Conservation (phyloP, 768 basidiomycete species). For the Boletus vinaceobasis region DNA sequence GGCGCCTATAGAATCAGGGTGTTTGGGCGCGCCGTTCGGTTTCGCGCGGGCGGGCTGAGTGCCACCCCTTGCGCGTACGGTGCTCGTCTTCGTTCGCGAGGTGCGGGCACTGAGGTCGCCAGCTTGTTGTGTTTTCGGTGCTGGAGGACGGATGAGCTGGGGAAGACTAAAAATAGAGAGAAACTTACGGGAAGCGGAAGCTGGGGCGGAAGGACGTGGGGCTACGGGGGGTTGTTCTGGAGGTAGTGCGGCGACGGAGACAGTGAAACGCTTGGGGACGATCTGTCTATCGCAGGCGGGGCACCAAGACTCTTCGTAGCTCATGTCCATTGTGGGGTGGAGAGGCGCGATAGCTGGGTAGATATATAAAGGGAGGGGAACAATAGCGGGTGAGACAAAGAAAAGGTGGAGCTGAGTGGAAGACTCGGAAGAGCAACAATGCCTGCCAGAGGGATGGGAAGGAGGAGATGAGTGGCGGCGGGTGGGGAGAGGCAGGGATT, state of each 20-base stretch:
- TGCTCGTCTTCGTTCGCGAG: constrained; percentile 35
- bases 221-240: constrained; percentile 15
- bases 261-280: constrained; percentile 66
- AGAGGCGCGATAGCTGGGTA: constrained; percentile 6
- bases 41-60: constrained; percentile 63
- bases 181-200: constrained; percentile 38
- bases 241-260: constrained; percentile 38
- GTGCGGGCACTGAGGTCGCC: constrained; percentile 24
- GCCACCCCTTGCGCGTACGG: constrained; percentile 36
- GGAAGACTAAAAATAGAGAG: neutral
- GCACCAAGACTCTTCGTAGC: constrained; percentile 75
- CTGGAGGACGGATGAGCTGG: constrained; percentile 12
- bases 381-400: constrained; percentile 21
- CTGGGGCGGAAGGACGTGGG: constrained; percentile 37
- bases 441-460: constrained; percentile 1
- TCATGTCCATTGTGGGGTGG: constrained; percentile 29
- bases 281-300: constrained; percentile 76
- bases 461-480: constrained; percentile 21
- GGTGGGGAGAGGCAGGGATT: constrained; percentile 24
- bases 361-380: constrained; percentile 9
- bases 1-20: constrained; percentile 23
- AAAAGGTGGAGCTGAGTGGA: neutral
- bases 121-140: constrained; percentile 28
- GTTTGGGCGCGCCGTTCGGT: constrained; percentile 55
- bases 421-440: constrained; percentile 11